Conservation (phyloP, 495 filamentous ascomycete genomes). For the Penicillium atrosanguineum region DNA sequence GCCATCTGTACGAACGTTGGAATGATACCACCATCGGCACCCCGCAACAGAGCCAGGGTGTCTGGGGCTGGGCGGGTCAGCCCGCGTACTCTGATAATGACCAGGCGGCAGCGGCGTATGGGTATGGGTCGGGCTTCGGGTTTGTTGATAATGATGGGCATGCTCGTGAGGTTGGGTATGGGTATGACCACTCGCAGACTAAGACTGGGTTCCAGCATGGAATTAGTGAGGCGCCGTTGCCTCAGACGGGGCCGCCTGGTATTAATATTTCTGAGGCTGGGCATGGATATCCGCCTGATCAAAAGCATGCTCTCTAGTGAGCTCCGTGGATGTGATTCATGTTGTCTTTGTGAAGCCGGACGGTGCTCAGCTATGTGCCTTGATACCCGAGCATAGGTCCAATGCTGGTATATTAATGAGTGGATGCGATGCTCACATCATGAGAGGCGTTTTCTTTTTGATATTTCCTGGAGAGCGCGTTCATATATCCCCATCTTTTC, state of each 20-base stretch:
- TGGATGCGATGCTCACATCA: not conserved
- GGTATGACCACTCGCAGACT: conserved; percentile 1
- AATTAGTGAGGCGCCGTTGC: conserved; percentile 4
- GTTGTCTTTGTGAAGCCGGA: not conserved
- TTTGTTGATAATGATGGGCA: conserved; percentile 30
- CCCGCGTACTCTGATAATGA: not conserved
- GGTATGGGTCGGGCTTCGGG: conserved; percentile 21
- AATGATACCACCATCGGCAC: conserved; percentile 24
- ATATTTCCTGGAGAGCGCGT: not conserved
- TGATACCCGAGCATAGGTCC: not conserved
- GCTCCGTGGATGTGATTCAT: too few species aligned
- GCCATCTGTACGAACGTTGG: conserved; percentile 30
- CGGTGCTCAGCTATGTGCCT: not conserved
- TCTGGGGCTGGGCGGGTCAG: conserved; percentile 14
- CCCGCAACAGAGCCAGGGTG: conserved; percentile 13
- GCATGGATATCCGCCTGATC: conserved; percentile 3
- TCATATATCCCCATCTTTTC: not conserved
- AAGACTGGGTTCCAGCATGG: conserved; percentile 9
- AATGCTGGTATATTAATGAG: not conserved
- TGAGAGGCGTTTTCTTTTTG: not conserved
- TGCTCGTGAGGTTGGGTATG: conserved; percentile 17
- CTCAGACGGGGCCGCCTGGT: not conserved
- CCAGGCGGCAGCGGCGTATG: conserved; percentile 4
- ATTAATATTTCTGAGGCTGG: not conserved
- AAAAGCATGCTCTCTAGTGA: conserved; percentile 3